A percentile compares a stretch with the other conserved stretches of the same genome.
phyloP scores from a whole-genome alignment of 306 rosid species.

The Prunus davidiana region DNA sequence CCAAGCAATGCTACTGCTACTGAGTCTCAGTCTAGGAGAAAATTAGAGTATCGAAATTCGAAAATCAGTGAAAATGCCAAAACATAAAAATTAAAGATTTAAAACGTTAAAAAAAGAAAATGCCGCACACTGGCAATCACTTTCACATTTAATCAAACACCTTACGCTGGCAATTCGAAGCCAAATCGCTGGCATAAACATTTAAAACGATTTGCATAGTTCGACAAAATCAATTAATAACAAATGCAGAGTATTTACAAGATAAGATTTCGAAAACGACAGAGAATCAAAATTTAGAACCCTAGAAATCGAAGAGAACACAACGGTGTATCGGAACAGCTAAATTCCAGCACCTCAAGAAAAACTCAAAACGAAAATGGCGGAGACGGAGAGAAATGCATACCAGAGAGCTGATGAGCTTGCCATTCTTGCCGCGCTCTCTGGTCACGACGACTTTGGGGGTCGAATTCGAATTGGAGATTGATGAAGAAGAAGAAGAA shows the following conservation, averaged over 20 bases:
- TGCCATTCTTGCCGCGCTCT: slow-evolving; percentile 94
- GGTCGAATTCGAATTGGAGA: slow-evolving; percentile 25
- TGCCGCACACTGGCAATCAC: not conserved
- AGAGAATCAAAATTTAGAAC: slow-evolving; percentile 4
- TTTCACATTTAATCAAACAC: slow-evolving; percentile 44
- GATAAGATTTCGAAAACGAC: slow-evolving; percentile 17
- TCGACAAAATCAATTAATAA: not conserved
- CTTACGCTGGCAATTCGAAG: slow-evolving; percentile 15
- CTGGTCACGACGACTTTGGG: slow-evolving; percentile 88
- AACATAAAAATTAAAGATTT: not conserved
- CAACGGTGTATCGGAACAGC: not conserved
- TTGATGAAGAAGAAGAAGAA: slow-evolving; percentile 18
- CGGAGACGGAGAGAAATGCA: not conserved
- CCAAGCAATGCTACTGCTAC: not conserved
- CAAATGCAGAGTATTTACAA: not conserved
- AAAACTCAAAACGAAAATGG: not conserved
- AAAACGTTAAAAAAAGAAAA: slow-evolving; percentile 5
- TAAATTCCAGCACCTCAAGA: not conserved
- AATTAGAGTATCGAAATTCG: not conserved
- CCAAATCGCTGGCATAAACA: slow-evolving; percentile 9
- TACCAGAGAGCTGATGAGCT: slow-evolving; percentile 86
- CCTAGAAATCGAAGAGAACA: not conserved
- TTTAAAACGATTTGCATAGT: not conserved
- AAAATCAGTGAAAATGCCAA: not conserved
- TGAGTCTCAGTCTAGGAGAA: not conserved